These are phyloP conservation scores for Nitzschia sp. DNA, from an alignment of 108 stramenopile species.

Conservation along the genomic window DNA sequence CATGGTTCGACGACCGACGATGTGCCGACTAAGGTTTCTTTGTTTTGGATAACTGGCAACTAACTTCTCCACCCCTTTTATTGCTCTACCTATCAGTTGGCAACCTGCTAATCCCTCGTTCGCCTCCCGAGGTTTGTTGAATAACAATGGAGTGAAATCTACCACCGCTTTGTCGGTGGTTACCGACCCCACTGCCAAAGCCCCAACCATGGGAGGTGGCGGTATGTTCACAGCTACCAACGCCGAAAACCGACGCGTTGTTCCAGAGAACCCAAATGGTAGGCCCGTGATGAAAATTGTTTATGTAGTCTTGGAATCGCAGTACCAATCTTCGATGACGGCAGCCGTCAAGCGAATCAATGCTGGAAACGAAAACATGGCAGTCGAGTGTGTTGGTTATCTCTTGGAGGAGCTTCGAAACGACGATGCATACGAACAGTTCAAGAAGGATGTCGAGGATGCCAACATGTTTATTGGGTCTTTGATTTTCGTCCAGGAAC, in stretches of 20 bases:
- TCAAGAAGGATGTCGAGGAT: constrained; percentile 90
- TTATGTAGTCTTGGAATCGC: constrained; percentile 97
- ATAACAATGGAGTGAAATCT: constrained; percentile 16
- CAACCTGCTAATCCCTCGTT: constrained; percentile 27
- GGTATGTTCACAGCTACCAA: constrained; percentile 90
- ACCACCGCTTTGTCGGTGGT: constrained; percentile 59
- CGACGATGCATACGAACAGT: constrained; percentile 85
- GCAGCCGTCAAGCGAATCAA: constrained; percentile 95
- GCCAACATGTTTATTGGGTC: constrained; percentile 97
- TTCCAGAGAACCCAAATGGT: constrained; percentile 78
- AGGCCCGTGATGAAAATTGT: constrained; percentile 90
- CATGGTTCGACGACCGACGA: neutral
- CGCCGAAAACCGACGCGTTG: constrained; percentile 87
- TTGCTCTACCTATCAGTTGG: constrained; percentile 25
- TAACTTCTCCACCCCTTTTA: constrained; percentile 6
- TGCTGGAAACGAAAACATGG: constrained; percentile 92
- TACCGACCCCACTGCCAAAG: constrained; percentile 62
- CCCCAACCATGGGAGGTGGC: constrained; percentile 37
- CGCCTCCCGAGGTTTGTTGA: constrained; percentile 31
- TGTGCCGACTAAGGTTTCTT: neutral
- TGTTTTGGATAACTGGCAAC: constrained; percentile 5
- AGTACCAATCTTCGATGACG: constrained; percentile 95
- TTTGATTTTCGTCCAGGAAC: constrained; percentile 96
- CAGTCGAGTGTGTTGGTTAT: constrained; percentile 96
- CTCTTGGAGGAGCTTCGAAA: constrained; percentile 93